Evolutionary conservation across 176 grass and related monocot species (phyloP).

Genomic region (Bothriochloa decipiens): DNA sequence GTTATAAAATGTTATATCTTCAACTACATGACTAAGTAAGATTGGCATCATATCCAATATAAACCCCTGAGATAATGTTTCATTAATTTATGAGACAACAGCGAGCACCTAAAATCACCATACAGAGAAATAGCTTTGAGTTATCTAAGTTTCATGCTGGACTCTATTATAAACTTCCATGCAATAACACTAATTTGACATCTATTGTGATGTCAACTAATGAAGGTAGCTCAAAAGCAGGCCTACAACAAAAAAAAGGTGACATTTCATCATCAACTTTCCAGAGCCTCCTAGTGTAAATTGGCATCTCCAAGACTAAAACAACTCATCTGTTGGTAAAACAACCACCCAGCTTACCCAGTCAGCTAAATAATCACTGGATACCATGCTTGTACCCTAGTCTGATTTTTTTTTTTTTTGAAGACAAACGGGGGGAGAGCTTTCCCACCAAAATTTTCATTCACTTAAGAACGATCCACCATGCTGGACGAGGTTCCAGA

Average conservation of each 20-base stretch:
- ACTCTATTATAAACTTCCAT: background rate
- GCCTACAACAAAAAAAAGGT: background rate
- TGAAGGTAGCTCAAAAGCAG: background rate
- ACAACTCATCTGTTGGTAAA: background rate
- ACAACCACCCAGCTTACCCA: background rate
- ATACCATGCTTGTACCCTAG: background rate
- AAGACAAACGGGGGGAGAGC: no score
- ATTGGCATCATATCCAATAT: background rate
- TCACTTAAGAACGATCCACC: no score
- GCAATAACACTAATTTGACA: background rate
- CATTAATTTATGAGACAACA: background rate
- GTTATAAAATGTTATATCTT: background rate
- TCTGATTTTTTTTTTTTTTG: background rate
- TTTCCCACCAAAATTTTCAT: no score
- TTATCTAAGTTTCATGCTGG: background rate
- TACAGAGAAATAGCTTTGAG: conserved; percentile 9
- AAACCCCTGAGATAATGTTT: background rate
- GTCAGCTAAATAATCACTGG: background rate
- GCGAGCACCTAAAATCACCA: background rate
- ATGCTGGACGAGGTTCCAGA: no score
- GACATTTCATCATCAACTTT: background rate
- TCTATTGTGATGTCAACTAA: background rate
- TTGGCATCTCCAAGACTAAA: background rate
- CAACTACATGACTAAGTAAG: background rate
- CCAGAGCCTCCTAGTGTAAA: background rate